Evolutionary conservation across 1,284 basidiomycete species (phyloP), one percentile per base, ranked within the genome.

Genomic region (Puccinia horiana): DNA sequence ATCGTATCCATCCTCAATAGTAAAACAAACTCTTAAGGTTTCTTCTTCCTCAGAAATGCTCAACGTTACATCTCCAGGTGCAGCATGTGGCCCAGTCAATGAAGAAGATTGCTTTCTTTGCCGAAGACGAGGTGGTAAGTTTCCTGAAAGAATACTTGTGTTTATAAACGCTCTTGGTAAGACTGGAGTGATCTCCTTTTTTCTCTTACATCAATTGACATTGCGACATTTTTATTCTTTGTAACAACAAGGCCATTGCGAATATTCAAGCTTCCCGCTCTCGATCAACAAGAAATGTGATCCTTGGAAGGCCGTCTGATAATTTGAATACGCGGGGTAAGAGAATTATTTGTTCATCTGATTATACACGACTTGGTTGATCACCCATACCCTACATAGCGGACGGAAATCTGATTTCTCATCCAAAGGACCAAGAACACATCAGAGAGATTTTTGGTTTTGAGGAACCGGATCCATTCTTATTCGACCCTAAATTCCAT

Each of bases 391-490:
- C n/a, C n/a, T n/a, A n/a, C n/a, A n/a, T n/a, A n/a, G n/a, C 35
- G 49, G 80, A 65, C n/a, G 58, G 70, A 29, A 65, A 67, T 44
- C 37, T 40, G 1, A 42, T 75, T 44, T n/a, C 72, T 37, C 42
- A 26, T 37, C 26, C 61, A 29, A 81, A 49, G 72, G 58, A 74
- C 9, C 54, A 65, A 32, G 42, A 56, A 23, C 40, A 58, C 35
- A 63, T 74, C n/a, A 35, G 63, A 40, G 80, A 81, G 29, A 47
- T 81, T 49, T 74, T 81, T 35, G 49, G 65, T 8, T 81, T 81
- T 52, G 72, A 81, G 63, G 69, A 73, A n/a, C 61, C 72, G 16
- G 80, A 81, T 69, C 80, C 80, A 37, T 81, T 81, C 54, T 35
- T 65, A 44, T 63, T 81, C 18, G 63, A 77, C 44, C 56, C 80